These are phyloP conservation scores for Phaeodactylum tricornutum DNA, from an alignment of 108 stramenopile genomes.

Conservation along the genomic window DNA sequence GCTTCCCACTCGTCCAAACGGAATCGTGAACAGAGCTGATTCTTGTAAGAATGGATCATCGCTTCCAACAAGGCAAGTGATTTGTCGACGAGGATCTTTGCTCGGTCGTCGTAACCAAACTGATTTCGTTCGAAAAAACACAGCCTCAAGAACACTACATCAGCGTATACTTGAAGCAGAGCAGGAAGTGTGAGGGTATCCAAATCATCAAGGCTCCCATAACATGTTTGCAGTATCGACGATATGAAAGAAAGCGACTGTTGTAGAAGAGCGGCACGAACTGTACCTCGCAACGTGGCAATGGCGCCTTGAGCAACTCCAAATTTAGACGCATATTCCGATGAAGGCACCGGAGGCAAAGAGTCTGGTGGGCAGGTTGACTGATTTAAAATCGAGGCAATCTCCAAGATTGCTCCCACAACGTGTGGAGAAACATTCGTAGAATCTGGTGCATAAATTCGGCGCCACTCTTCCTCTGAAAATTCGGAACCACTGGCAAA, in stretches of 20 bases:
- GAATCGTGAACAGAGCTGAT: neutral
- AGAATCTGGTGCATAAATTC: conserved; percentile 20
- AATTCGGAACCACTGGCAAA: conserved; percentile 31
- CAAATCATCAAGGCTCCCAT: conserved; percentile 2
- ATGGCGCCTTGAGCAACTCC: conserved; percentile 34
- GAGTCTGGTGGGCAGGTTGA: conserved; percentile 77
- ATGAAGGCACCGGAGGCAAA: conserved; percentile 56
- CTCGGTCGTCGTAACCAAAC: conserved; percentile 5
- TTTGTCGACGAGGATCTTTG: neutral
- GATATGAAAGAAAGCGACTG: conserved; percentile 32
- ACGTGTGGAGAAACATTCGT: conserved; percentile 58
- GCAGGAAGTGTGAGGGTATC: conserved; percentile 21
- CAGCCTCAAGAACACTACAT: conserved; percentile 33
- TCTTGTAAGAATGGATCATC: neutral
- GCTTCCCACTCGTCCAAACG: neutral
- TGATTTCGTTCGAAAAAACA: conserved; percentile 43
- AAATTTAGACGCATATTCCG: conserved; percentile 52
- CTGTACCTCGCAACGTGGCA: conserved; percentile 49
- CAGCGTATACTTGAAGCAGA: conserved; percentile 44
- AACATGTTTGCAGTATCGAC: conserved; percentile 11
- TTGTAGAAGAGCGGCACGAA: conserved; percentile 44
- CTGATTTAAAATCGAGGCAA: conserved; percentile 60
- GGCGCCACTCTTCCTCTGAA: conserved; percentile 55
- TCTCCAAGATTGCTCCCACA: conserved; percentile 47
- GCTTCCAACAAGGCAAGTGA: neutral